Evolutionary conservation across 2,329 filamentous ascomycete genomes (phyloP).

Genomic region (Neofusicoccum kwambonambiense): DNA sequence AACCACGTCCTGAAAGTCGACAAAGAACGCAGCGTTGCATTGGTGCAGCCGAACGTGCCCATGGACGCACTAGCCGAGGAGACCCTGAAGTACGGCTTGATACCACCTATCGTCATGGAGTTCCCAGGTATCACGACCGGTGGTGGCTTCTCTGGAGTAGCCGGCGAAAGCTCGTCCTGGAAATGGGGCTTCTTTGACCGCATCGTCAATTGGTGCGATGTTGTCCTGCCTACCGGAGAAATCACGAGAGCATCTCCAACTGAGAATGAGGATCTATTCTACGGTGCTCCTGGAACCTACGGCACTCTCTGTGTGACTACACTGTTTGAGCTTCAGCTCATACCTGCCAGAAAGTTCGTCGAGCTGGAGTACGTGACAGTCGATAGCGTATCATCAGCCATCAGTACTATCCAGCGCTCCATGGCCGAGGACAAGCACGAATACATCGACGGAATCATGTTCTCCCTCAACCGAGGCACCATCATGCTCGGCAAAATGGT

Average conservation of each 20-base stretch:
- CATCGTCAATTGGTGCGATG: constrained; percentile 62
- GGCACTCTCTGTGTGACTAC: constrained; percentile 63
- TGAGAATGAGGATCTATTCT: constrained; percentile 56
- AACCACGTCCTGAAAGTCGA: constrained; percentile 49
- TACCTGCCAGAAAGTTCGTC: constrained; percentile 57
- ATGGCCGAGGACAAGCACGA: constrained; percentile 49
- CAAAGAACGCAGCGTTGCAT: constrained; percentile 40
- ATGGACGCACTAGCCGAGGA: constrained; percentile 64
- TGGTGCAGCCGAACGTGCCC: constrained; percentile 67
- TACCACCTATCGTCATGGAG: constrained; percentile 69
- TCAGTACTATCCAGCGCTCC: constrained; percentile 50
- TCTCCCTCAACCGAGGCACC: constrained; percentile 54
- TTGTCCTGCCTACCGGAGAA: constrained; percentile 60
- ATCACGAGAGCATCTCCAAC: constrained; percentile 49
- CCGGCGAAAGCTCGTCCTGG: constrained; percentile 67
- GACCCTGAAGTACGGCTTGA: constrained; percentile 54
- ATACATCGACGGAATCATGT: constrained; percentile 71
- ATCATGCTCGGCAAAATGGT: constrained; percentile 61
- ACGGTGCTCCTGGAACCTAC: constrained; percentile 58
- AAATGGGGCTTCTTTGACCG: constrained; percentile 65
- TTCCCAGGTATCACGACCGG: constrained; percentile 69
- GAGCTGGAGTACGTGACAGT: constrained; percentile 61
- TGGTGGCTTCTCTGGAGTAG: constrained; percentile 65
- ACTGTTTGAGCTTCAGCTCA: constrained; percentile 58
- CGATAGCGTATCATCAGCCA: constrained; percentile 49